These are phyloP conservation scores for Dovyalis caffra DNA, from an alignment of 345 rosid genomes.

Conservation along the genomic window DNA sequence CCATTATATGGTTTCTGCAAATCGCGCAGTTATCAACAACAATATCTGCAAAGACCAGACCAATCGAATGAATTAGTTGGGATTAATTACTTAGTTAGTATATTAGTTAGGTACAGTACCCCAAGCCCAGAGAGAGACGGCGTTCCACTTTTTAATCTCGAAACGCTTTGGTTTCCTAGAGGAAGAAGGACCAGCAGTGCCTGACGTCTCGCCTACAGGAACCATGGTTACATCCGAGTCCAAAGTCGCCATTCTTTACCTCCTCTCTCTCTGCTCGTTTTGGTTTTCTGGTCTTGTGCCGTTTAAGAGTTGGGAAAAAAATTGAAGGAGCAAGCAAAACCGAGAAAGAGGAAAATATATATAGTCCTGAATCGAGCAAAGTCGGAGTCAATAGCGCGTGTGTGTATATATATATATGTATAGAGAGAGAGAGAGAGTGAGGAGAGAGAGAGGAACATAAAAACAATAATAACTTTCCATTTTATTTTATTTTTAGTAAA, in stretches of 20 bases:
- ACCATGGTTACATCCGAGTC: slow-evolving; percentile 80
- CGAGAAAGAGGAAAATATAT: no score
- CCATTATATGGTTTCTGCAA: slow-evolving; percentile 94
- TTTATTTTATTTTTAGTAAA: no score
- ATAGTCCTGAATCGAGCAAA: no score
- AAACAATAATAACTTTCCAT: no score
- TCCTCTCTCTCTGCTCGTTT: neutral
- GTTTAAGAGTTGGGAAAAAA: no score
- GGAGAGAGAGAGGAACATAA: no score
- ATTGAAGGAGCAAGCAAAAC: no score
- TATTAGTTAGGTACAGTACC: slow-evolving; percentile 37
- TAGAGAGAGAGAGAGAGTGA: no score
- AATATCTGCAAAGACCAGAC: slow-evolving; percentile 53
- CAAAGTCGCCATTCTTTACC: slow-evolving; percentile 66
- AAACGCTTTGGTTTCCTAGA: slow-evolving; percentile 74
- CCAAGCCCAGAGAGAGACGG: slow-evolving; percentile 97
- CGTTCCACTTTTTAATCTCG: slow-evolving; percentile 93
- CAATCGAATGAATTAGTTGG: slow-evolving; percentile 1
- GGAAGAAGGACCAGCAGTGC: slow-evolving; percentile 44
- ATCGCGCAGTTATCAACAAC: slow-evolving; percentile 97
- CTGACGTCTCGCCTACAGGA: slow-evolving; percentile 68
- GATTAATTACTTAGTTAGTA: slow-evolving; percentile 8
- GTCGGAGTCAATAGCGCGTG: no score
- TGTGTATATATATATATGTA: no score
- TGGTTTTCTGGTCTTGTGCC: neutral